Conservation (phyloP, 495 filamentous ascomycete genomes). For the Amniculicola lignicola region DNA sequence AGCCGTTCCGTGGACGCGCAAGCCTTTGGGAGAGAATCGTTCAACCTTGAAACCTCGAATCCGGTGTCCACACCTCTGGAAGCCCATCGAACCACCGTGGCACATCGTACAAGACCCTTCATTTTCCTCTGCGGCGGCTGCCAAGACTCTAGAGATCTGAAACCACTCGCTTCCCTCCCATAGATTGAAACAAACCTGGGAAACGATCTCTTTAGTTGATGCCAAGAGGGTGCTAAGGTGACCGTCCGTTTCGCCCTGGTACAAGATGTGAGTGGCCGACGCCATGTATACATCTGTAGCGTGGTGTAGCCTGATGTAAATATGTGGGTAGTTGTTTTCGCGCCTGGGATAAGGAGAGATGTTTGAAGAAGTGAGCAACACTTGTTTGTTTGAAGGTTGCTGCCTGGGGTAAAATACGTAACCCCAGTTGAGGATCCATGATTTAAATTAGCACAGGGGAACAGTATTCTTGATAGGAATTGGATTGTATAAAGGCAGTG, state of each 20-base stretch:
- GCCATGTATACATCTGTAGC: neutral
- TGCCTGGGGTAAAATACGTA: slow-evolving; percentile 12
- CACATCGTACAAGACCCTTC: neutral
- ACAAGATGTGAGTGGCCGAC: neutral
- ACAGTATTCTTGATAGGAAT: neutral
- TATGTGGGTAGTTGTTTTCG: neutral
- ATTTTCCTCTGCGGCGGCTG: neutral
- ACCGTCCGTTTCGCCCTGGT: neutral
- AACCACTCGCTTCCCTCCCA: neutral
- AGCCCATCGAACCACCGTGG: too few species aligned
- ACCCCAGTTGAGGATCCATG: neutral
- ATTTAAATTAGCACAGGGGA: neutral
- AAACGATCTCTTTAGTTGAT: neutral
- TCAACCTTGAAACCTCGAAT: too few species aligned
- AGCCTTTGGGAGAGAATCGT: too few species aligned
- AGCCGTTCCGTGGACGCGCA: too few species aligned
- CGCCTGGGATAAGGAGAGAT: neutral
- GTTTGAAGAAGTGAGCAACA: too few species aligned
- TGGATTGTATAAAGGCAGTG: neutral
- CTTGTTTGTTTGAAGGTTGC: slow-evolving; percentile 12
- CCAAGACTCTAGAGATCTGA: neutral
- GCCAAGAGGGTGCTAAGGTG: neutral
- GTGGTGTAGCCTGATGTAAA: neutral
- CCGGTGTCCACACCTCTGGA: too few species aligned
- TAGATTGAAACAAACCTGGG: neutral